Percentiles rank a stretch among this genome's conserved stretches.
Evolutionary conservation across 2,329 filamentous ascomycete genomes (phyloP).

Genomic region (Dothideomycetes sp.): DNA sequence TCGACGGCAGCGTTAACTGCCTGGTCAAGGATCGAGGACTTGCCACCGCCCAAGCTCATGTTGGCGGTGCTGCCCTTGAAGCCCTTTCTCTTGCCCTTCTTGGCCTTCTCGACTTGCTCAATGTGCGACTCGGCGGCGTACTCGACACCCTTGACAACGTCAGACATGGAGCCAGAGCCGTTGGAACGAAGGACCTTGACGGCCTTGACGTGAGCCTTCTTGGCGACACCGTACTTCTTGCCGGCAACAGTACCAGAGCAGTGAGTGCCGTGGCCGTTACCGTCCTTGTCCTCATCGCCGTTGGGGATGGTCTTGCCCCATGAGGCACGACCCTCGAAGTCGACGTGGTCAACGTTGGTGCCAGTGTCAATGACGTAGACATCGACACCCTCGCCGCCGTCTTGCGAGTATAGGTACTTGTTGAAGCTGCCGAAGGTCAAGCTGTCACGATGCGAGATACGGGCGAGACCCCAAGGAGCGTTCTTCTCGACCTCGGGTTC

Average conservation of each 20-base stretch:
- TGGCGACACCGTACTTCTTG: slow-evolving; percentile 98
- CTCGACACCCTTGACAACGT: slow-evolving; percentile 97
- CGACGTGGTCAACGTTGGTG: slow-evolving; percentile 85
- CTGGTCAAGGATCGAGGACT: slow-evolving; percentile 81
- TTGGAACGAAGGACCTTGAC: slow-evolving; percentile 98
- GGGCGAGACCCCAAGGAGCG: slow-evolving; percentile 96
- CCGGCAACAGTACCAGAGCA: slow-evolving; percentile 97
- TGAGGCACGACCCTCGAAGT: slow-evolving; percentile 89
- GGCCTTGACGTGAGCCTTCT: slow-evolving; percentile 94
- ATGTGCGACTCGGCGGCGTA: slow-evolving; percentile 76
- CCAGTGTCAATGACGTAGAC: slow-evolving; percentile 98
- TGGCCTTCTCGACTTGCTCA: slow-evolving; percentile 65
- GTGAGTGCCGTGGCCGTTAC: slow-evolving; percentile 97
- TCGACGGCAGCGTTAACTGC: slow-evolving; percentile 90
- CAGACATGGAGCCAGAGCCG: slow-evolving; percentile 95
- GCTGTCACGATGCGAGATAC: slow-evolving; percentile 86
- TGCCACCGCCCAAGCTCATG: slow-evolving; percentile 98
- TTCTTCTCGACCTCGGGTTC: slow-evolving; percentile 66
- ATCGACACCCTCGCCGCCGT: slow-evolving; percentile 94
- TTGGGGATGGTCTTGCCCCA: slow-evolving; percentile 96
- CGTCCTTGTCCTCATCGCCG: slow-evolving; percentile 79
- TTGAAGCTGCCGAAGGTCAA: slow-evolving; percentile 90
- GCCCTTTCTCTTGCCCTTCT: slow-evolving; percentile 81
- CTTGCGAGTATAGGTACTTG: slow-evolving; percentile 88
- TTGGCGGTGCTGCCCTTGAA: slow-evolving; percentile 99